Base-by-base conservation (phyloP, 2,329 filamentous ascomycete species). In the Mycosphaerelloides madeirae region DNA sequence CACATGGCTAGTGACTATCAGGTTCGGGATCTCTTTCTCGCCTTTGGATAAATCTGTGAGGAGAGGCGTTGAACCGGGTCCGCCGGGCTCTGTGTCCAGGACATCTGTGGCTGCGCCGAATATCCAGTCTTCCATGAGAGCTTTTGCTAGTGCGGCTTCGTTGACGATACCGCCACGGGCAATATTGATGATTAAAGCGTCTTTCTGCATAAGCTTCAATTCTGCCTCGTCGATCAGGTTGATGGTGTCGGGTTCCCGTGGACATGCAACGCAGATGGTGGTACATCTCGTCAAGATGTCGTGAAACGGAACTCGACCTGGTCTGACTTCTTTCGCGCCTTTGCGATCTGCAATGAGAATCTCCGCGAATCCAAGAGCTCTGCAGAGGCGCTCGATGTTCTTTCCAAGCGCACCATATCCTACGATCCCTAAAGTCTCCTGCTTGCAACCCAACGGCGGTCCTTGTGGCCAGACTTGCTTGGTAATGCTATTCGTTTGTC, bases 81-180 rank as follows among this genome's bases (percentile, higher is more conserved):
- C 52, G 20, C 43, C 52, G 29, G 52, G 52, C 41, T 54, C 52
- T 13, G 48, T 48, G 29, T 54, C 49, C n/a, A 54, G 38, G 4
- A 54, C 52, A 40, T 54, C 52, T 3, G 52, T 49, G 13, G 52
- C 52, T 5, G 52, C 52, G 11, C 49, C 52, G 38, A 50, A 54
- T 16, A 54, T 52, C 31, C 46, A 40, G 11, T 40, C 34, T 25
- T 54, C 49, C 31, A 41, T 44, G 9, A 54, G 29, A n/a, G 52
- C 52, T 29, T 48, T 50, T 6, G 49, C 52, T 9, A 54, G 38
- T 18, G 49, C 52, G n/a, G 37, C 42, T 33, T 54, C 52, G 29
- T 54, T 54, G 3, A 52, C 52, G 29, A 54, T 54, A 9, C 52
- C 52, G 11, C 52, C 52, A 31, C 52, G 31, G 3, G 47, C 52